Conservation (phyloP, 306 rosid species). For the Cicer judaicum region DNA sequence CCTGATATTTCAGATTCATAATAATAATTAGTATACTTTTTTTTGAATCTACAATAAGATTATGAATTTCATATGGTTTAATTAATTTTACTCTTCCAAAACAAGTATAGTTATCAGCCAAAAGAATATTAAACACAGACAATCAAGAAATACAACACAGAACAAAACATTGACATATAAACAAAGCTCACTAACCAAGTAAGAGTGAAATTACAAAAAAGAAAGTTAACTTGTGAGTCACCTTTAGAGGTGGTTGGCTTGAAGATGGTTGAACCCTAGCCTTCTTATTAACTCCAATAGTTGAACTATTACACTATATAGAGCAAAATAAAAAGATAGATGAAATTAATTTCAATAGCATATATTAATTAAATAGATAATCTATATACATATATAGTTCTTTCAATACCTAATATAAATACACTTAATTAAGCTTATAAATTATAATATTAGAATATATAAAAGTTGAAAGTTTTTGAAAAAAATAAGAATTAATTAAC, state of each 20-base stretch:
- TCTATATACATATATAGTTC: no score
- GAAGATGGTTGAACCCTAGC: conserved; percentile 76
- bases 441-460: background rate
- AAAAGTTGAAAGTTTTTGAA: background rate
- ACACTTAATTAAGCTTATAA: no score
- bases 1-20: conserved; percentile 53
- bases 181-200: conserved; percentile 19
- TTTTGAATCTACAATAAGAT: background rate
- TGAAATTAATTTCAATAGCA: conserved; percentile 5
- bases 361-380: background rate
- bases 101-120: conserved; percentile 10
- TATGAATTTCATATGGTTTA: background rate
- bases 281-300: conserved; percentile 64
- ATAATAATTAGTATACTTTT: background rate
- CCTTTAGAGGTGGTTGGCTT: conserved; percentile 82
- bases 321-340: conserved; percentile 26
- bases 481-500: background rate
- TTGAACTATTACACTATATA: conserved; percentile 58
- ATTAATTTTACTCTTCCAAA: conserved; percentile 11
- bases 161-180: conserved; percentile 17
- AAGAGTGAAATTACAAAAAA: conserved; percentile 23
- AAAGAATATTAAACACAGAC: conserved; percentile 46
- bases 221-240: conserved; percentile 47
- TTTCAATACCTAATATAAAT: background rate
- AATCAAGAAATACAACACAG: conserved; percentile 43